A percentile compares a stretch with the other conserved stretches of the same genome.
Evolutionary conservation across 179 eudicot species (phyloP).

Genomic region (Patellifolia procumbens): DNA sequence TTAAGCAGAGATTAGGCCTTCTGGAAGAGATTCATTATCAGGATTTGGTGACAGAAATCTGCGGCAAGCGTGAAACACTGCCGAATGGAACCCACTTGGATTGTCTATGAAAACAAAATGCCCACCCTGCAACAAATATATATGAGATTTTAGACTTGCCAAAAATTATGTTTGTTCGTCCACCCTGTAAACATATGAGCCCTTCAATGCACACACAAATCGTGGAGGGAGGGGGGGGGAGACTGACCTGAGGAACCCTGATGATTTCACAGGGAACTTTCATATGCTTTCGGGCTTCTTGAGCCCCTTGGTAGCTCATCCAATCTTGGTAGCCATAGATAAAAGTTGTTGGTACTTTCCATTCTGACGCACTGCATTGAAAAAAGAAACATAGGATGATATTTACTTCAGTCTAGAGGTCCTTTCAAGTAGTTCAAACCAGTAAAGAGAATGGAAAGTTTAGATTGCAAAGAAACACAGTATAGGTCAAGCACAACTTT

Average conservation of each 20-base stretch:
- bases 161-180: neutral
- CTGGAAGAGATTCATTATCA: slow-evolving; percentile 52
- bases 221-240: neutral
- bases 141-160: no score
- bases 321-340: slow-evolving; percentile 86
- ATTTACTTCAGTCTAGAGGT: neutral
- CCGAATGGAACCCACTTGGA: slow-evolving; percentile 71
- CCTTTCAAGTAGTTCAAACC: slow-evolving; percentile 1
- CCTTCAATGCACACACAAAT: no score
- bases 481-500: neutral
- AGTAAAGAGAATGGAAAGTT: neutral
- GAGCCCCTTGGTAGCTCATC: slow-evolving; percentile 90
- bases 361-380: slow-evolving; percentile 77
- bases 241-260: slow-evolving; percentile 85
- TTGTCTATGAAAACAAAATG: slow-evolving; percentile 87
- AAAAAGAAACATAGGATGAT: neutral
- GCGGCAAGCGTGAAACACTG: slow-evolving; percentile 76
- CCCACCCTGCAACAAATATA: slow-evolving; percentile 65
- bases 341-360: slow-evolving; percentile 95
- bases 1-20: slow-evolving; percentile 64
- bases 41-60: slow-evolving; percentile 53
- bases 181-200: neutral
- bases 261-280: slow-evolving; percentile 90
- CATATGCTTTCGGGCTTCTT: slow-evolving; percentile 81
- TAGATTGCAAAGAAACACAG: neutral